Conservation (phyloP, 2,329 filamentous ascomycete species). For the Geosmithia putterillii region DNA sequence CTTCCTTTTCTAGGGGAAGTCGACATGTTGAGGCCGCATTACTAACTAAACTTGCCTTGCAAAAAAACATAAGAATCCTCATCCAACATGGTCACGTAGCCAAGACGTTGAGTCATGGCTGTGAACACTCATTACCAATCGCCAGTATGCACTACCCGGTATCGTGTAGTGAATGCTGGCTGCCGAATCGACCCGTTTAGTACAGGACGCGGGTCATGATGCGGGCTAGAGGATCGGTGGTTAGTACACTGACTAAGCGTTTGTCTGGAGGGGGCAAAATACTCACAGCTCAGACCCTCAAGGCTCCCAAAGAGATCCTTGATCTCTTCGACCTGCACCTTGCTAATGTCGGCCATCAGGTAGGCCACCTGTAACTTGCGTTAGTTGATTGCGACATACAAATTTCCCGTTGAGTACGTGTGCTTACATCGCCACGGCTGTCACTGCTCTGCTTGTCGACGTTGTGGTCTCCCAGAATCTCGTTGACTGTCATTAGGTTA, state of each 20-base stretch:
- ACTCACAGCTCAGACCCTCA: constrained; percentile 67
- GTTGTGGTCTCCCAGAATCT: constrained; percentile 88
- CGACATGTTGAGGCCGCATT: constrained; percentile 2
- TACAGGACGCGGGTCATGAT: constrained; percentile 36
- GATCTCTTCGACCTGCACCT: constrained; percentile 69
- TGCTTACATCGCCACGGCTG: constrained; percentile 63
- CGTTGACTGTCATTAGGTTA: constrained; percentile 56
- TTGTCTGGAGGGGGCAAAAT: constrained; percentile 2
- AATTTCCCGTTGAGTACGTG: neutral
- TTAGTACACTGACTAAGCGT: constrained; percentile 3
- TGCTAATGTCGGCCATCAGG: constrained; percentile 93
- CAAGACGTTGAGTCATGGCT: neutral
- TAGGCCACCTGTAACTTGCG: constrained; percentile 56
- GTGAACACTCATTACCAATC: neutral
- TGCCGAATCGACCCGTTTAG: constrained; percentile 11
- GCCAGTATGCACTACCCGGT: neutral
- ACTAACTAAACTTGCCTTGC: neutral
- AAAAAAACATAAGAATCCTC: neutral
- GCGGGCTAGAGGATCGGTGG: constrained; percentile 19
- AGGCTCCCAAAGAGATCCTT: constrained; percentile 76
- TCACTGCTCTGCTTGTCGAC: constrained; percentile 99
- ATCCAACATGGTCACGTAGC: neutral
- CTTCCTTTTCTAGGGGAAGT: neutral
- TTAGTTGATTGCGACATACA: neutral
- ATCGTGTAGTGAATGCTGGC: neutral